phyloP scores from a whole-genome alignment of 768 basidiomycete species.

The Pleurotus djamor region DNA sequence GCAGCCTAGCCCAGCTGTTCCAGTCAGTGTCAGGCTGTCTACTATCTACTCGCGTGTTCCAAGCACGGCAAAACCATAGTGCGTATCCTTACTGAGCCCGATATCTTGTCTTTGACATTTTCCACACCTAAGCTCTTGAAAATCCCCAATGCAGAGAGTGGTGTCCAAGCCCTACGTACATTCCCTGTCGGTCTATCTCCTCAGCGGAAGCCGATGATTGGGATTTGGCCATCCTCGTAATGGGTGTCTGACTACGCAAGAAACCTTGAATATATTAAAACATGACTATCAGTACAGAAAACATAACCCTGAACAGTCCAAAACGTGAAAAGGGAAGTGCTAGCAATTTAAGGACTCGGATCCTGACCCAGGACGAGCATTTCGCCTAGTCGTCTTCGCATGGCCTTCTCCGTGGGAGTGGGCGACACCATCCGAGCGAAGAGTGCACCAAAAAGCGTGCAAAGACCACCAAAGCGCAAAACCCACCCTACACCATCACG shows the following conservation, averaged over 20 bases:
- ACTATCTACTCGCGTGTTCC: neutral
- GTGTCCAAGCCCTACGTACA: constrained; percentile 37
- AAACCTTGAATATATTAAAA: neutral
- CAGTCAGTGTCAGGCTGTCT: neutral
- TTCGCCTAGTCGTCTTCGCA: constrained; percentile 76
- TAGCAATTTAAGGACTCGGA: constrained; percentile 35
- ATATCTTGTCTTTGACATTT: neutral
- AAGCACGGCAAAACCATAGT: neutral
- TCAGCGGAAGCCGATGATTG: constrained; percentile 40
- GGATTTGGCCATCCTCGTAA: constrained; percentile 55
- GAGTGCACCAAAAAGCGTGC: constrained; percentile 79
- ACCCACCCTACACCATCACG: constrained; percentile 96
- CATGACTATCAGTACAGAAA: too few species aligned
- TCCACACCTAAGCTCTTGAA: constrained; percentile 19
- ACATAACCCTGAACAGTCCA: neutral
- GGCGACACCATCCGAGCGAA: constrained; percentile 83
- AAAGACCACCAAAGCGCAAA: constrained; percentile 86
- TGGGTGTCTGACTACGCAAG: constrained; percentile 29
- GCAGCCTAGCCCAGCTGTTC: neutral
- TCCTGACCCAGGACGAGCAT: constrained; percentile 76
- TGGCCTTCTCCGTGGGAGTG: constrained; percentile 89
- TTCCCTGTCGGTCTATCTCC: constrained; percentile 54
- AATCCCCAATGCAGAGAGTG: constrained; percentile 23
- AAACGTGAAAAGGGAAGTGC: constrained; percentile 7
- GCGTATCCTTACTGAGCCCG: neutral